Evolutionary conservation across 768 basidiomycete species (phyloP).

Genomic region (Sarcomyxa edulis): DNA sequence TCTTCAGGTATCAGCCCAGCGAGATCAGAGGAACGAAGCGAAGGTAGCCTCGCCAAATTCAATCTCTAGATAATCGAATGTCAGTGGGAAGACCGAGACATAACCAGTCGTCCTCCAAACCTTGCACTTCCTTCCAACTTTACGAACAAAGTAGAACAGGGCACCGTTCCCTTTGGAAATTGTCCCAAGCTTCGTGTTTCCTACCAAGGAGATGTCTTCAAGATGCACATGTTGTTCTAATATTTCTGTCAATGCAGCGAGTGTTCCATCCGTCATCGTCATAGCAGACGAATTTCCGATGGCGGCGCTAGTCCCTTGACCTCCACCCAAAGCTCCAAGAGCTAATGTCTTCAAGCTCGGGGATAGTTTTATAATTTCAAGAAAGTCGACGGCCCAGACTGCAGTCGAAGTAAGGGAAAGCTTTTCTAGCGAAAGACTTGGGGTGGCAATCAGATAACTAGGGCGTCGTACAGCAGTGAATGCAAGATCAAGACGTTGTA

Average conservation of each 20-base stretch:
- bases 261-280: conserved; percentile 49
- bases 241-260: conserved; percentile 36
- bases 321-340: conserved; percentile 54
- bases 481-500: conserved; percentile 57
- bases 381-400: conserved; percentile 33
- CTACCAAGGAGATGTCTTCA: conserved; percentile 54
- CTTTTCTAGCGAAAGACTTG: conserved; percentile 39
- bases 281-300: conserved; percentile 43
- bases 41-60: conserved; percentile 50
- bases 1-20: conserved; percentile 37
- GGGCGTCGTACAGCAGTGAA: conserved; percentile 51
- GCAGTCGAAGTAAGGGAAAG: conserved; percentile 57
- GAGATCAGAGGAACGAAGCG: conserved; percentile 46
- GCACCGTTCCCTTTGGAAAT: conserved; percentile 25
- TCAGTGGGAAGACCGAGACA: neutral
- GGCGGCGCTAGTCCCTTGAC: conserved; percentile 35
- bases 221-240: conserved; percentile 31
- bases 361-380: conserved; percentile 31
- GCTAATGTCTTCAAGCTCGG: conserved; percentile 42
- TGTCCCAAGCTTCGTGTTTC: conserved; percentile 56
- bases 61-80: conserved; percentile 33
- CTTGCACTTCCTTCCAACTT: conserved; percentile 56
- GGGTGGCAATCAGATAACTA: conserved; percentile 10
- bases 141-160: conserved; percentile 39
- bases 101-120: conserved; percentile 31